These are phyloP conservation scores for Myxozyma mucilagina DNA, from an alignment of 805 yeast species.

Conservation along the genomic window DNA sequence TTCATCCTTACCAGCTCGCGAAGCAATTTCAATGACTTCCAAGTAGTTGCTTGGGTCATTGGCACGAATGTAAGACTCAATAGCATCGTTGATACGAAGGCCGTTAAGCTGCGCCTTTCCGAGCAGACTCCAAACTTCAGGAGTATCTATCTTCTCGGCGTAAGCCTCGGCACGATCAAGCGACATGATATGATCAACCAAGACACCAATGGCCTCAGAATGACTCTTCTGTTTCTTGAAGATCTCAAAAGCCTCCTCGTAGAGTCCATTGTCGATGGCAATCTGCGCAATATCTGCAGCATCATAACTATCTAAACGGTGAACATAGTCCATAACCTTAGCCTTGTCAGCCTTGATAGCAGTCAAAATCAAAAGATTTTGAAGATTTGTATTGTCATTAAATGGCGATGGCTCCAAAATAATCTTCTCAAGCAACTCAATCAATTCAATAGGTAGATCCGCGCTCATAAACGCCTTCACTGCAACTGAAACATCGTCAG, in stretches of 20 bases:
- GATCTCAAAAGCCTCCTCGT: constrained; percentile 92
- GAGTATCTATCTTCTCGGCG: constrained; percentile 82
- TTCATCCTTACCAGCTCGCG: constrained; percentile 94
- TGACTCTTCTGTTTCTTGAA: constrained; percentile 80
- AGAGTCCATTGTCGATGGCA: constrained; percentile 81
- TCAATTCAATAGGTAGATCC: constrained; percentile 86
- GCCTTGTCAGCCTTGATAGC: constrained; percentile 94
- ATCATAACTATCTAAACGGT: constrained; percentile 85
- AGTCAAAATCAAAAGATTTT: constrained; percentile 87
- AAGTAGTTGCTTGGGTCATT: constrained; percentile 86
- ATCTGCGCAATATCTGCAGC: constrained; percentile 91
- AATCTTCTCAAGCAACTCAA: constrained; percentile 92
- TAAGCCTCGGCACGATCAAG: constrained; percentile 92
- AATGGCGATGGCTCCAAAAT: constrained; percentile 97
- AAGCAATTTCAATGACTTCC: constrained; percentile 90
- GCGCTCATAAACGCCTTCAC: constrained; percentile 96
- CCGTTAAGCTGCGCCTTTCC: constrained; percentile 97
- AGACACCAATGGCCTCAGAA: constrained; percentile 79
- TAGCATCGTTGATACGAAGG: constrained; percentile 85
- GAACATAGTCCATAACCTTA: constrained; percentile 79
- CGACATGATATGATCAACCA: constrained; percentile 90
- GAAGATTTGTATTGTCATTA: constrained; percentile 91
- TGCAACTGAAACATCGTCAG: constrained; percentile 89
- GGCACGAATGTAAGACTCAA: constrained; percentile 87
- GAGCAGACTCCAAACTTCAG: constrained; percentile 90